Evolutionary conservation across 1,284 basidiomycete genomes (phyloP).

Genomic region (Sanghuangporus weigelae): DNA sequence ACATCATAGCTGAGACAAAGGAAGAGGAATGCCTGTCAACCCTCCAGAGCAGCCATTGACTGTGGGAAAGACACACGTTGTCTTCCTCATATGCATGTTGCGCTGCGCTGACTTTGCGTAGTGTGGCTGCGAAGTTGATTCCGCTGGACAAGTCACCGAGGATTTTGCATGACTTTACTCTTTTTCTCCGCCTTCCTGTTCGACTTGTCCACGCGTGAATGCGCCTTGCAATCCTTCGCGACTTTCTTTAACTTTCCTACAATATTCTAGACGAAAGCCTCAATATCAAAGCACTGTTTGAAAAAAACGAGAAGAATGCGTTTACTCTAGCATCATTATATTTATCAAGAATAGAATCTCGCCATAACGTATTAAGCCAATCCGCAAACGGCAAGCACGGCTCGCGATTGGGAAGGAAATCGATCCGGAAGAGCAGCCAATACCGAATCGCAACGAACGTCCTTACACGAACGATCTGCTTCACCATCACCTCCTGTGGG

Average conservation of each 20-base stretch:
- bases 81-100: conserved; percentile 40
- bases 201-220: conserved; percentile 35
- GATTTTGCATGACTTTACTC: conserved; percentile 12
- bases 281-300: conserved; percentile 2
- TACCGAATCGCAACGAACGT: conserved; percentile 84
- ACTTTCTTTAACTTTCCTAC: conserved; percentile 78
- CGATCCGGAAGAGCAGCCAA: conserved; percentile 81
- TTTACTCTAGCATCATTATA: conserved; percentile 67
- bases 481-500: conserved; percentile 55
- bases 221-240: conserved; percentile 68
- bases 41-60: no score
- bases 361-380: conserved; percentile 74
- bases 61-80: no score
- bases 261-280: conserved; percentile 45
- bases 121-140: conserved; percentile 53
- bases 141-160: conserved; percentile 25
- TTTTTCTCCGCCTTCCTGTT: conserved; percentile 11
- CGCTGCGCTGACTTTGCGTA: conserved; percentile 32
- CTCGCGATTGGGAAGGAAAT: conserved; percentile 78
- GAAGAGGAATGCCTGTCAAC: no score
- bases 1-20: no score
- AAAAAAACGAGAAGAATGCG: no score
- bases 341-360: conserved; percentile 60
- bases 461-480: conserved; percentile 75
- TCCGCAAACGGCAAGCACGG: conserved; percentile 63